These are phyloP conservation scores for Eutrema yunnanense DNA, from an alignment of 345 rosid genomes.

Conservation along the genomic window DNA sequence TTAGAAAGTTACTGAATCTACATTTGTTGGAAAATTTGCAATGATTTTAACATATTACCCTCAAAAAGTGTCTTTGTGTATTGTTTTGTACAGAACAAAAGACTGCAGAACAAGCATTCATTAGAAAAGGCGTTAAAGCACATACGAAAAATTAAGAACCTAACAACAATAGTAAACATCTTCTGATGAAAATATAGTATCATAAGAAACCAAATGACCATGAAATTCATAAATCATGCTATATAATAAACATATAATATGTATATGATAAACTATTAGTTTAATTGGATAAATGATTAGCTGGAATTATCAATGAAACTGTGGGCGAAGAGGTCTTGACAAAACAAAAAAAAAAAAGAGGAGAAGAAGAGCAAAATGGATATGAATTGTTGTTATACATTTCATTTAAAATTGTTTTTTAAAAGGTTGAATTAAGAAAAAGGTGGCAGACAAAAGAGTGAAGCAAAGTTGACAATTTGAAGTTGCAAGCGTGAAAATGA, in stretches of 20 bases:
- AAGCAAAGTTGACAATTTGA: slow-evolving; percentile 32
- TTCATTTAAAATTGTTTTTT: background rate
- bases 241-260: background rate
- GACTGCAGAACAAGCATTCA: background rate
- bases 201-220: background rate
- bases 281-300: background rate
- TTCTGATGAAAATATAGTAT: background rate
- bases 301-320: background rate
- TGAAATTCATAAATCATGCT: background rate
- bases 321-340: background rate
- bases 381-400: slow-evolving; percentile 7
- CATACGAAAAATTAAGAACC: background rate
- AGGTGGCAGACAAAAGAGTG: slow-evolving; percentile 43
- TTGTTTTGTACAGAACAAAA: background rate
- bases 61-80: background rate
- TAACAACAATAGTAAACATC: background rate
- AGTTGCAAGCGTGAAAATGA: slow-evolving; percentile 29
- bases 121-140: background rate
- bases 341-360: background rate
- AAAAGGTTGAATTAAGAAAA: background rate
- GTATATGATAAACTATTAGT: background rate
- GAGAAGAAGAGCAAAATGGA: slow-evolving; percentile 12
- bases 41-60: background rate
- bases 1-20: background rate
- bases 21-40: background rate